Percentiles rank a stretch among this genome's conserved stretches.
Evolutionary conservation across 2,329 filamentous ascomycete genomes (phyloP).

Genomic region (Penicillium corylophilum): DNA sequence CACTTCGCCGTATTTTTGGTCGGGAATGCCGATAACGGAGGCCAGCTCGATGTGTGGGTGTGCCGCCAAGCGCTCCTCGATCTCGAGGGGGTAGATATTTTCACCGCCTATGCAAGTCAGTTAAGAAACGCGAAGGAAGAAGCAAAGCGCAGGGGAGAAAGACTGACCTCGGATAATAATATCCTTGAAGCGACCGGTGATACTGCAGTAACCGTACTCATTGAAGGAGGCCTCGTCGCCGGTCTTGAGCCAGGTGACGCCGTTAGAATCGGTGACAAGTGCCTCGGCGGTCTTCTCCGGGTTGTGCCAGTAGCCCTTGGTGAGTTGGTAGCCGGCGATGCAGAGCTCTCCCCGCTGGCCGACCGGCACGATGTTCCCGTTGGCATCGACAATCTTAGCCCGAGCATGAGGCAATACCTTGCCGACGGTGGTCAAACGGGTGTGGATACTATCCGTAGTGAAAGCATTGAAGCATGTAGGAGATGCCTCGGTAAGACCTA

Average conservation of each 20-base stretch:
- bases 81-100: conserved; percentile 72
- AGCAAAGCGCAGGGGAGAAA: not conserved
- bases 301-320: conserved; percentile 62
- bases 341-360: conserved; percentile 72
- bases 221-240: conserved; percentile 59
- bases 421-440: conserved; percentile 69
- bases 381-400: conserved; percentile 71
- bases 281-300: conserved; percentile 72
- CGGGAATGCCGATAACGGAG: conserved; percentile 67
- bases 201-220: conserved; percentile 64
- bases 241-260: conserved; percentile 62
- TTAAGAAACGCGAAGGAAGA: not conserved
- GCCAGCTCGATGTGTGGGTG: conserved; percentile 64
- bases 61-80: conserved; percentile 68
- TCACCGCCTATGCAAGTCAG: conserved; percentile 56
- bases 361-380: conserved; percentile 64
- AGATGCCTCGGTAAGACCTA: conserved; percentile 70
- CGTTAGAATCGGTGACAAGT: conserved; percentile 63
- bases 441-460: conserved; percentile 67
- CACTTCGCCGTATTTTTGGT: conserved; percentile 71
- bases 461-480: conserved; percentile 81
- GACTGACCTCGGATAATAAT: conserved; percentile 68
- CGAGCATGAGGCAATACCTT: conserved; percentile 72
- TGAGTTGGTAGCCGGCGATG: conserved; percentile 74
- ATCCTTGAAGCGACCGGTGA: conserved; percentile 75